Base-by-base conservation (phyloP, 2,329 filamentous ascomycete genomes). In the Dothideomycetes sp. region DNA sequence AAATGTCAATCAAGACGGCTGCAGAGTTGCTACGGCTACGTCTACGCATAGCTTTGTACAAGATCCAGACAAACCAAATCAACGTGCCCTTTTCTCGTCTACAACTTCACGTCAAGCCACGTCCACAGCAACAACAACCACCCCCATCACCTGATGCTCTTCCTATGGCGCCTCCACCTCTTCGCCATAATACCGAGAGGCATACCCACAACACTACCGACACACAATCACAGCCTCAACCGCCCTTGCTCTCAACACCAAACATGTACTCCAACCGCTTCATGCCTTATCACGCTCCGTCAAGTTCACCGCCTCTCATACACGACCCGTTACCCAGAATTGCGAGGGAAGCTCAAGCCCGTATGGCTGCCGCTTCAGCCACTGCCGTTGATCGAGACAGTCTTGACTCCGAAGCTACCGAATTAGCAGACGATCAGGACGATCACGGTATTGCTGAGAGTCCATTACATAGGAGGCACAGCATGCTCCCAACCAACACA, bases 41-140 rank as follows among this genome's bases (percentile, higher is more conserved):
- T n/a, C 73, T 88, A 12, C 70, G 74, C 19, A 71, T 86, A 15
- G 83, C 81, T 11, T 74, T 73, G 53, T 87, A 86, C 67, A 87
- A 87, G 61, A 68, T 88, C 49, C 73, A 71, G 43, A 87, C 82
- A 2, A 78, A 82, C 45, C 83, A 88, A 60, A 72, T 77, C 40
- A 64, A 73, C 43, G 69, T 83, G 19, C 78, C 81, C 1, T 70
- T 84, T 46, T 68, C 77, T 41, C 62, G 74, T 32, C 66, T 86
- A 39, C 53, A 46, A 45, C 53, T 44, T 47, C 42, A 48, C 32
- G 43, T 8, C 33, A 43, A 39, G 30, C 33, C 30, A 15, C 35
- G 22, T 7, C 15, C 25, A 24, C 33, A 28, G 25, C 39, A 32
- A 18, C 28, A 23, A n/a, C 38, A 31, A 39, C 30, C 30, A 15